Conservation (phyloP, 768 basidiomycete species). For the Boletus vinaceobasis region DNA sequence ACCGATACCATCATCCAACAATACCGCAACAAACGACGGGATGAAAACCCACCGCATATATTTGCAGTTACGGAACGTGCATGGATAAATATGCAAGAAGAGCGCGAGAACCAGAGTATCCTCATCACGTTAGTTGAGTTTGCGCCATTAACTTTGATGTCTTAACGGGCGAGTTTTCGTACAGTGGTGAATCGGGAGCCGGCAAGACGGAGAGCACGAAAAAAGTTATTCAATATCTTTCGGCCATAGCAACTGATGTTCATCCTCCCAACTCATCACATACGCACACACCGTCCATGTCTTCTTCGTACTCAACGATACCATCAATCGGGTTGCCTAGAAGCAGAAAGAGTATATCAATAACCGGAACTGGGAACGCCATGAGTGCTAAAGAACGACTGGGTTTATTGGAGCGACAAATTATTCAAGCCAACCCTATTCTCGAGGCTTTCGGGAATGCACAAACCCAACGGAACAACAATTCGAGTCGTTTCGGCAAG, state of each 20-base stretch:
- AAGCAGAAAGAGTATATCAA: slow-evolving; percentile 50
- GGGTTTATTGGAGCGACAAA: slow-evolving; percentile 91
- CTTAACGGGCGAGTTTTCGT: slow-evolving; percentile 8
- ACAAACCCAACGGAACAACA: slow-evolving; percentile 97
- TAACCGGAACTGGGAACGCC: slow-evolving; percentile 41
- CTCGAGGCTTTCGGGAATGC: slow-evolving; percentile 98
- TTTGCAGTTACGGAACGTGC: slow-evolving; percentile 97
- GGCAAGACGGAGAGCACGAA: slow-evolving; percentile 99
- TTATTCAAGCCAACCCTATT: slow-evolving; percentile 96
- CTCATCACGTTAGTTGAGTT: slow-evolving; percentile 80
- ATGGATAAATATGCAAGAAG: slow-evolving; percentile 98
- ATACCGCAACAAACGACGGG: slow-evolving; percentile 84
- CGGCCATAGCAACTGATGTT: slow-evolving; percentile 88
- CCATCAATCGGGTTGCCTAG: slow-evolving; percentile 69
- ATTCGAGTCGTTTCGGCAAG: slow-evolving; percentile 98
- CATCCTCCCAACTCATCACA: slow-evolving; percentile 58
- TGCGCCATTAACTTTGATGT: not conserved
- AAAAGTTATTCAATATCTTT: slow-evolving; percentile 99
- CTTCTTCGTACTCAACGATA: slow-evolving; percentile 53
- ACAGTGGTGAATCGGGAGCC: slow-evolving; percentile 95
- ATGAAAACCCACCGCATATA: slow-evolving; percentile 94
- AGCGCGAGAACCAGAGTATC: slow-evolving; percentile 96
- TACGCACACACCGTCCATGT: slow-evolving; percentile 62
- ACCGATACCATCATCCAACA: slow-evolving; percentile 83
- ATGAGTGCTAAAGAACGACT: slow-evolving; percentile 69